Conservation (phyloP, 345 rosid genomes). For the Ceriops decandra region DNA sequence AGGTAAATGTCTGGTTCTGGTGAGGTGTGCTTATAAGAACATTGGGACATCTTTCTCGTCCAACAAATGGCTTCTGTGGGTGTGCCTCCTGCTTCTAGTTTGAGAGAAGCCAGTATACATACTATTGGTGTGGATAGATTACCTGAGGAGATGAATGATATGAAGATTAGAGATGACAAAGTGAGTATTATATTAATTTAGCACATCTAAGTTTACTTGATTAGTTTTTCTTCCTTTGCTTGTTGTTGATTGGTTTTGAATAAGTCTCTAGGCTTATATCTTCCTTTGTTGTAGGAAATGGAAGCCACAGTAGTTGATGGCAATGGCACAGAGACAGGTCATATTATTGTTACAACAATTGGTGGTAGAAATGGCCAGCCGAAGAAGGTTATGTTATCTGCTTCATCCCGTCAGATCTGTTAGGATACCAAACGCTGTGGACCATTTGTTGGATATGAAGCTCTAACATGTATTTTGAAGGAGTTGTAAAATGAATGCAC, state of each 20-base stretch:
- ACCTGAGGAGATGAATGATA: constrained; percentile 59
- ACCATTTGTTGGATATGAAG: background rate
- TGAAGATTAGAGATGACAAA: constrained; percentile 60
- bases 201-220: background rate
- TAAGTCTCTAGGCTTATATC: background rate
- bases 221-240: background rate
- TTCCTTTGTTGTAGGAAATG: constrained; percentile 57
- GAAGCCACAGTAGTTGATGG: constrained; percentile 88
- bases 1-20: constrained; percentile 35
- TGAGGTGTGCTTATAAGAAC: constrained; percentile 18
- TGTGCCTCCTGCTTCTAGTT: constrained; percentile 24
- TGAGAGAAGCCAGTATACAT: constrained; percentile 31
- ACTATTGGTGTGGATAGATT: constrained; percentile 33
- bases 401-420: background rate
- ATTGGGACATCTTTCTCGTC: constrained; percentile 20
- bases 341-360: constrained; percentile 89
- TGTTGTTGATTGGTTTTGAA: background rate
- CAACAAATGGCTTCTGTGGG: constrained; percentile 32
- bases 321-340: constrained; percentile 89
- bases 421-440: background rate
- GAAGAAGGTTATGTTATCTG: constrained; percentile 56
- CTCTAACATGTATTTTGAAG: background rate
- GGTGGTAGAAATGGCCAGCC: constrained; percentile 98
- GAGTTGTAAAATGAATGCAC: background rate
- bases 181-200: constrained; percentile 4